Percentiles rank a stretch among this genome's conserved stretches.
These are phyloP conservation scores for Blastobotrys serpentis DNA, from an alignment of 1,139 yeast genomes.

Conservation along the genomic window DNA sequence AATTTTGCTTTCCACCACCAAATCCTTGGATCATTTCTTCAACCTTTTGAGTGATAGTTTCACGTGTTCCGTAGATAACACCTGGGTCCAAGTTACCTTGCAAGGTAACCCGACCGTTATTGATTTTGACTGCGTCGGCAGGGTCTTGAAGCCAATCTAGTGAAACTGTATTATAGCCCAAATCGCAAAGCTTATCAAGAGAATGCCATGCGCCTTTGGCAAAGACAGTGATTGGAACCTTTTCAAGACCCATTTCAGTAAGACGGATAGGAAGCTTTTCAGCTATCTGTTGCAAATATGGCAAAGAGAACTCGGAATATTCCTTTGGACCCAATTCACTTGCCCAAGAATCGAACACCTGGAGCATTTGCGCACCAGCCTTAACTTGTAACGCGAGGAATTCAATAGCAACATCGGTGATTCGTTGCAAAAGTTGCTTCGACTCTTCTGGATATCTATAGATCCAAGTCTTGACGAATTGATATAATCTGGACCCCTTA, in stretches of 20 bases:
- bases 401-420: slow-evolving; percentile 87
- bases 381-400: slow-evolving; percentile 91
- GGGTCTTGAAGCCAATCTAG: slow-evolving; percentile 93
- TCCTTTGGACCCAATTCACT: slow-evolving; percentile 92
- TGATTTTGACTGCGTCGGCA: slow-evolving; percentile 75
- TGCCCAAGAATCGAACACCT: slow-evolving; percentile 97
- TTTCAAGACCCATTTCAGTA: slow-evolving; percentile 68
- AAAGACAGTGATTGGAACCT: slow-evolving; percentile 82
- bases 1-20: slow-evolving; percentile 87
- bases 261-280: slow-evolving; percentile 66
- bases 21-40: slow-evolving; percentile 86
- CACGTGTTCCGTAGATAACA: slow-evolving; percentile 84
- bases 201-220: slow-evolving; percentile 99
- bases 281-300: slow-evolving; percentile 78
- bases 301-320: slow-evolving; percentile 82
- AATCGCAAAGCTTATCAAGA: slow-evolving; percentile 73
- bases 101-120: slow-evolving; percentile 73
- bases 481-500: slow-evolving; percentile 88
- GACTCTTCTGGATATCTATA: slow-evolving; percentile 73
- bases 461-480: slow-evolving; percentile 91
- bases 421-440: slow-evolving; percentile 68
- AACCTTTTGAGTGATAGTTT: slow-evolving; percentile 73
- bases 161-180: slow-evolving; percentile 87
- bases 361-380: slow-evolving; percentile 98
- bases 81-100: slow-evolving; percentile 98